Base-by-base conservation (phyloP, 2,329 filamentous ascomycete genomes). In the Penicillium sp. region DNA sequence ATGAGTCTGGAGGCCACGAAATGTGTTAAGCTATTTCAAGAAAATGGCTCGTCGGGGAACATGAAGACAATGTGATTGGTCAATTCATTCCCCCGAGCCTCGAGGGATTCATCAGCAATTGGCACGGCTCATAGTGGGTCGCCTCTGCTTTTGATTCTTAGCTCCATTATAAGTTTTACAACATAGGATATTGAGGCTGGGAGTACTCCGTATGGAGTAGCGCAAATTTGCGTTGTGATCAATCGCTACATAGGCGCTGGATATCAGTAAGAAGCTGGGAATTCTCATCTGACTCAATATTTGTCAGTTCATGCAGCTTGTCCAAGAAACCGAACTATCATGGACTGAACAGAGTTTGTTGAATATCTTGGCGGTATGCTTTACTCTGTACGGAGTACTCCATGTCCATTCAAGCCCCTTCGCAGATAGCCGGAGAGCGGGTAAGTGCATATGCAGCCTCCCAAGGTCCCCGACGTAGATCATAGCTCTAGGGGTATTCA, bases 81-180 rank as follows among this genome's bases (percentile, higher is more conserved):
- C 63, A 91, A 75, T n/a, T 35, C 5, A 7, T 47, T 83, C 82
- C 94, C 94, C 90, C 91, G 95, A 26, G 77, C 76, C 63, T 86
- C 88, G 56, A 82, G 75, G 55, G 79, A 82, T 76, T 95, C 90
- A 61, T 93, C 89, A 90, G 89, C 4, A 88, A 80, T 44, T 83
- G 79, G 73, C 89, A 90, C 41, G 79, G 80, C 67, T 87, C 83
- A 52, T 89, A 83, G 61, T 89, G 86, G 61, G 87, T 85, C 56
- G 95, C 87, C 44, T 93, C 79, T 2, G 90, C 89, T 72, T 95
- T 95, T 57, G 94, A 78, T 70, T 92, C 88, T 95, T 94, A 62
- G 85, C 85, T 44, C 81, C 72, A 75, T 94, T 14, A 14, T 10
- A 28, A 31, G 95, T 84, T 61, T 89, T 88, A 48, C 83, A 36